Evolutionary conservation across 495 filamentous ascomycete genomes (phyloP), one percentile per base, ranked within the genome.

Genomic region (Pseudoneurospora amorphoporcata): DNA sequence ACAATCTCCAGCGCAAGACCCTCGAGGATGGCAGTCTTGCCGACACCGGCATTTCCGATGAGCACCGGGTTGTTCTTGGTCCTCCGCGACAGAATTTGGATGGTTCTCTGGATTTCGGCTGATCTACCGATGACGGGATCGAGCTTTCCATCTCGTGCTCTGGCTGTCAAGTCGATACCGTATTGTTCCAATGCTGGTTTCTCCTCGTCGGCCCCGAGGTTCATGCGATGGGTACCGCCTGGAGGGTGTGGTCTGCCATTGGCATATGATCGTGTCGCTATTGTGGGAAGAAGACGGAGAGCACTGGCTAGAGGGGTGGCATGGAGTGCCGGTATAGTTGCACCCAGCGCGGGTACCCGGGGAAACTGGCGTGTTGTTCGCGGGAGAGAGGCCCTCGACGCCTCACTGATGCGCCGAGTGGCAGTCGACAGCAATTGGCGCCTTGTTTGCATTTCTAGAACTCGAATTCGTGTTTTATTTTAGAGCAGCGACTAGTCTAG

Each of bases 21-120:
- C 83, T 99, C 95, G 12, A 99, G 79, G 39, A 98, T 92, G 2
- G 95, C 95, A 2, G 95, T 99, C 82, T 99, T 99, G 68, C 95
- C 95, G 16, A 94, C 97, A 75, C 95, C 95, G 7, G 95, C 94
- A 39, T 87, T 89, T 76, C 95, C 95, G 73, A 98, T 97, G 39
- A 98, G 84, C 23, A 98, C 95, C 2, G 95, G 95, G 73, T 98
- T 98, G 79, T 99, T 98, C 81, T 98, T 99, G 6, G 95, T 98
- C 68, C 95, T 86, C 71, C 95, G 86, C 12, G 95, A 98, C 14
- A 99, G 83, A 35, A 99, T 88, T 76, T 99, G 95, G 40, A 99
- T 97, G 5, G 95, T 97, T 68, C 96, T 86, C 78, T 97, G 92
- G 68, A 98, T 96, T 81, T 97, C 94, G 8, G 88, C 85, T 75